Percentiles rank a stretch among this genome's conserved stretches.
Evolutionary conservation across 805 yeast species (phyloP).

Genomic region (Isabelozyma gotoi): DNA sequence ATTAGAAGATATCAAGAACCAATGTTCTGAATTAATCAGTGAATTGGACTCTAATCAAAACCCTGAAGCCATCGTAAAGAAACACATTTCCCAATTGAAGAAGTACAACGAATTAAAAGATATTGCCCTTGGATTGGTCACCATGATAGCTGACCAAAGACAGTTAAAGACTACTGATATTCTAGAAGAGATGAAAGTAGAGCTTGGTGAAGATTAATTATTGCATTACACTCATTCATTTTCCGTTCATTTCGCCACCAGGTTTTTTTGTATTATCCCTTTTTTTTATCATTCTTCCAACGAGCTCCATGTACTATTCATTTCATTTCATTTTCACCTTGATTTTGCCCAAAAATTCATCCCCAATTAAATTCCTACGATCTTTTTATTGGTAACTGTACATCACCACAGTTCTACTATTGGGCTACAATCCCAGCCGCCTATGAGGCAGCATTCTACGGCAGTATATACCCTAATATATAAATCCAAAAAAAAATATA

Average conservation of each 20-base stretch:
- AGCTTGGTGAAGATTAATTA: slow-evolving; percentile 9
- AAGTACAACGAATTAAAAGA: slow-evolving; percentile 65
- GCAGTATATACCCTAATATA: too few species aligned
- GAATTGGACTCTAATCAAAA: slow-evolving; percentile 33
- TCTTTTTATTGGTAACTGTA: too few species aligned
- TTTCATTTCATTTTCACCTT: too few species aligned
- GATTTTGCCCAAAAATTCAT: too few species aligned
- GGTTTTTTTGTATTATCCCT: too few species aligned
- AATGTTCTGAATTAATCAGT: slow-evolving; percentile 29
- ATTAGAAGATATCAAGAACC: slow-evolving; percentile 31
- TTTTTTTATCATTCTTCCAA: not conserved
- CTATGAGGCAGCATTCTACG: too few species aligned
- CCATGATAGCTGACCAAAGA: slow-evolving; percentile 61
- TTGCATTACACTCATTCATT: not conserved
- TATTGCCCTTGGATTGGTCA: slow-evolving; percentile 54
- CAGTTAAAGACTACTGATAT: slow-evolving; percentile 46
- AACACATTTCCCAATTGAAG: slow-evolving; percentile 53
- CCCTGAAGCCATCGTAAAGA: slow-evolving; percentile 46
- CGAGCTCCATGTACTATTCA: slow-evolving; percentile 3
- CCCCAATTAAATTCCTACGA: too few species aligned
- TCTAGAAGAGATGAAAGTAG: slow-evolving; percentile 49
- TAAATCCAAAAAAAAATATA: too few species aligned
- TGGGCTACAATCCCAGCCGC: too few species aligned
- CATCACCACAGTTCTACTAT: too few species aligned
- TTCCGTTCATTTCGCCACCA: too few species aligned